Evolutionary conservation across 2,329 filamentous ascomycete genomes (phyloP).

Genomic region (Talaromyces sp.): DNA sequence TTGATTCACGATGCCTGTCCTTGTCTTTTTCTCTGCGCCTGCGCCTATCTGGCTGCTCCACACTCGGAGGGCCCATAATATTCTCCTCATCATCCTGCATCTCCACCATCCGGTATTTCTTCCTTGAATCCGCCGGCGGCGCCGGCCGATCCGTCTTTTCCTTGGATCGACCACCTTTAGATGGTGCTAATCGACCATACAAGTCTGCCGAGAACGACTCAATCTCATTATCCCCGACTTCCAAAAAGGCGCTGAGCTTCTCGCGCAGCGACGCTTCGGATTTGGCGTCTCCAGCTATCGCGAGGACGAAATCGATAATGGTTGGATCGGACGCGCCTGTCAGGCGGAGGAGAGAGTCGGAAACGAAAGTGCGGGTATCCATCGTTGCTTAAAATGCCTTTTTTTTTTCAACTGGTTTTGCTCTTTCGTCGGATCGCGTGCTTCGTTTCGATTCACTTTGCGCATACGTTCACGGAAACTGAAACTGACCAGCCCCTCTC

Average conservation of each 20-base stretch:
- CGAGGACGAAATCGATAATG: conserved; percentile 53
- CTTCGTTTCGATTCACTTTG: background rate
- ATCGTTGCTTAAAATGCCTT: too few species aligned
- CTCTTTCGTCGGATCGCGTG: background rate
- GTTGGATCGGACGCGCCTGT: conserved; percentile 53
- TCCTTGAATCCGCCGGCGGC: conserved; percentile 27
- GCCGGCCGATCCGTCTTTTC: background rate
- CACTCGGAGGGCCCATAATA: conserved; percentile 25
- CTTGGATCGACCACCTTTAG: background rate
- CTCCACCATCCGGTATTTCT: conserved; percentile 50
- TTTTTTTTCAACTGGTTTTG: background rate
- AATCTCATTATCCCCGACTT: conserved; percentile 41
- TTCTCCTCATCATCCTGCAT: conserved; percentile 45
- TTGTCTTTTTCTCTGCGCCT: conserved; percentile 18
- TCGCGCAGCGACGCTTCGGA: conserved; percentile 44
- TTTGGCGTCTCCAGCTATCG: conserved; percentile 48
- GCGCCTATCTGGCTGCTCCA: conserved; percentile 32
- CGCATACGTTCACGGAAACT: too few species aligned
- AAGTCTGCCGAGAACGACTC: conserved; percentile 44
- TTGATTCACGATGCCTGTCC: background rate
- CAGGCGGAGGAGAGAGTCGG: conserved; percentile 48
- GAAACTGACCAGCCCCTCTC: too few species aligned
- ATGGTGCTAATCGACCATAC: conserved; percentile 27
- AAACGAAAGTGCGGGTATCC: conserved; percentile 39
- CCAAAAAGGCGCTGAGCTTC: conserved; percentile 49